phyloP scores from a whole-genome alignment of 768 basidiomycete genomes.

The Lyophyllum shimeji region DNA sequence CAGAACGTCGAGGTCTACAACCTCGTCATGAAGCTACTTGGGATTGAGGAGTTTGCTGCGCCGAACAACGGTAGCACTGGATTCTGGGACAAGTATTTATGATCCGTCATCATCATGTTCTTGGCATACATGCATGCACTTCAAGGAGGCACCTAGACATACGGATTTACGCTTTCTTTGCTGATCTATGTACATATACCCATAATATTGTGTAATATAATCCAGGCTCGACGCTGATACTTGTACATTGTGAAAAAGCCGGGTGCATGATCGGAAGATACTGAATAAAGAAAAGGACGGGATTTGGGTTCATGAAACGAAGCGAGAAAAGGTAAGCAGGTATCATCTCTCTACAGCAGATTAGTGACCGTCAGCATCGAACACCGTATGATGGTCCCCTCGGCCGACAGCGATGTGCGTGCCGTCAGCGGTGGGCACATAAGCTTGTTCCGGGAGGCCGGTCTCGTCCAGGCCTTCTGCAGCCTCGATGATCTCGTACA shows the following conservation, averaged over 20 bases:
- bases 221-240: not conserved
- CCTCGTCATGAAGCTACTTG: constrained; percentile 74
- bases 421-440: constrained; percentile 69
- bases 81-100: constrained; percentile 85
- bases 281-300: not conserved
- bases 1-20: constrained; percentile 85
- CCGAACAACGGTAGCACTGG: constrained; percentile 73
- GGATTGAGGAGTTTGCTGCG: constrained; percentile 54
- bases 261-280: constrained; percentile 4
- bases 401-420: constrained; percentile 51
- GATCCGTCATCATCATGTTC: not conserved
- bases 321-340: not conserved
- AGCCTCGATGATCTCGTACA: constrained; percentile 97
- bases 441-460: constrained; percentile 74
- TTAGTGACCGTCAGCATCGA: constrained; percentile 67
- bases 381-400: constrained; percentile 61
- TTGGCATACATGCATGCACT: not conserved
- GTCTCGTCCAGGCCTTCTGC: constrained; percentile 91
- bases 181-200: constrained; percentile 2
- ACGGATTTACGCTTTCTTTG: not conserved
- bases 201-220: constrained; percentile 9
- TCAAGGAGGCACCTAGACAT: not conserved
- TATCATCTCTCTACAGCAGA: not conserved
- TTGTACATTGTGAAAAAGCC: not conserved
- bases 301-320: not conserved